A percentile compares a stretch with the other conserved stretches of the same genome.
phyloP scores from a whole-genome alignment of 1,284 basidiomycete genomes.

The Earliella scabrosa region DNA sequence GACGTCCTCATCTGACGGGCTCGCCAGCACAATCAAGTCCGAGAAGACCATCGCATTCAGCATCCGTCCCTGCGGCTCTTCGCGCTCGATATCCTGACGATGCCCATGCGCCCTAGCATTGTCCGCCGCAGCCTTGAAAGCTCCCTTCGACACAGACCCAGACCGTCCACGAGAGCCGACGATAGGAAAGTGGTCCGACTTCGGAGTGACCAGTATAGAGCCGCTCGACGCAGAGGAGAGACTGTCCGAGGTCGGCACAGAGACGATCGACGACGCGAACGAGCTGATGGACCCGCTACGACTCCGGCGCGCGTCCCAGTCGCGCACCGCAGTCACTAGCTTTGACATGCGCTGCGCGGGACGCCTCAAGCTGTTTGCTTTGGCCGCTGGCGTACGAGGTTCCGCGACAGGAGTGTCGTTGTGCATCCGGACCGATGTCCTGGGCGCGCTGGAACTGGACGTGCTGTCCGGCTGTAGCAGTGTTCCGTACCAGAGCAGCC shows the following conservation, averaged over 20 bases:
- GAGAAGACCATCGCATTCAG: conserved; percentile 56
- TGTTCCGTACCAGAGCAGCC: conserved; percentile 72
- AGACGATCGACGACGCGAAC: conserved; percentile 42
- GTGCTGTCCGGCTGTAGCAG: conserved; percentile 13
- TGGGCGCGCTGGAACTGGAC: not conserved
- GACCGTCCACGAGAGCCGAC: not conserved
- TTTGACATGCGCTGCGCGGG: conserved; percentile 30
- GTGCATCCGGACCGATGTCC: too few relatives aligned
- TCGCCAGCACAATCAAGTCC: conserved; percentile 52
- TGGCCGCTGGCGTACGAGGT: too few relatives aligned
- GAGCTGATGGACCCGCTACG: conserved; percentile 52
- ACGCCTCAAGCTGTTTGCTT: not conserved
- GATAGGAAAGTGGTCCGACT: conserved; percentile 15
- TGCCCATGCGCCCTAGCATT: not conserved
- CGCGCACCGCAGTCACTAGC: conserved; percentile 46
- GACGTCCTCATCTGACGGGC: conserved; percentile 12
- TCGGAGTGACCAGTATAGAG: conserved; percentile 20
- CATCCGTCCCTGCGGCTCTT: not conserved
- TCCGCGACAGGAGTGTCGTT: not conserved
- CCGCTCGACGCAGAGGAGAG: conserved; percentile 25
- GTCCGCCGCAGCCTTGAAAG: not conserved
- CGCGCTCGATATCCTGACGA: not conserved
- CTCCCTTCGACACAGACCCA: not conserved
- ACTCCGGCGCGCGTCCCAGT: conserved; percentile 45
- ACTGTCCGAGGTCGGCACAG: conserved; percentile 33